Conservation (phyloP, 805 yeast genomes). For the Naumovozyma castellii region DNA sequence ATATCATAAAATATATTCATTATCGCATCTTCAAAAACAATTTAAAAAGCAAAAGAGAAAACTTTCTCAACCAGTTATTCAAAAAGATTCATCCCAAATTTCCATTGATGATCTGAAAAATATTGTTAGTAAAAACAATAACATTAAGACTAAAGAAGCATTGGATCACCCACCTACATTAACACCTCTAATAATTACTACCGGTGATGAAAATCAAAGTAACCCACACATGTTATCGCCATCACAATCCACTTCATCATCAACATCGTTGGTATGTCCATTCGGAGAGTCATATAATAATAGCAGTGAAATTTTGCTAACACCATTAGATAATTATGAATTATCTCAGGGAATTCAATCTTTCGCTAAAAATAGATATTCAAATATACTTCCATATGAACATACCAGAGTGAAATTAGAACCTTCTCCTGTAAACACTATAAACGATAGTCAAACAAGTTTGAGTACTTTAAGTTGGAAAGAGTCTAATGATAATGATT, state of each 20-base stretch:
- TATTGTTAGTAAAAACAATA: background rate
- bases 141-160: background rate
- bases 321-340: constrained; percentile 27
- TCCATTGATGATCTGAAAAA: background rate
- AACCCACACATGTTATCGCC: background rate
- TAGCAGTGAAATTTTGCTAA: constrained; percentile 14
- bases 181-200: constrained; percentile 4
- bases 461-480: background rate
- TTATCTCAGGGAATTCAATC: constrained; percentile 68
- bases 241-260: constrained; percentile 3
- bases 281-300: background rate
- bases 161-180: background rate
- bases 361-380: constrained; percentile 73
- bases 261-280: constrained; percentile 4
- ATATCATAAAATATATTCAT: constrained; percentile 19
- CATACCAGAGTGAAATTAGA: constrained; percentile 60
- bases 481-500: background rate
- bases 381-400: constrained; percentile 78
- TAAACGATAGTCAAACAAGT: background rate
- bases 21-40: constrained; percentile 17
- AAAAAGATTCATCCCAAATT: background rate
- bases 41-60: constrained; percentile 10
- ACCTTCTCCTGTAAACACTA: constrained; percentile 24
- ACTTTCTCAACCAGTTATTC: background rate
- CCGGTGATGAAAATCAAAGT: background rate